Percentiles rank a stretch among this genome's conserved stretches.
These are phyloP conservation scores for Filobasidium floriforme DNA, from an alignment of 768 basidiomycete species.

Conservation along the genomic window DNA sequence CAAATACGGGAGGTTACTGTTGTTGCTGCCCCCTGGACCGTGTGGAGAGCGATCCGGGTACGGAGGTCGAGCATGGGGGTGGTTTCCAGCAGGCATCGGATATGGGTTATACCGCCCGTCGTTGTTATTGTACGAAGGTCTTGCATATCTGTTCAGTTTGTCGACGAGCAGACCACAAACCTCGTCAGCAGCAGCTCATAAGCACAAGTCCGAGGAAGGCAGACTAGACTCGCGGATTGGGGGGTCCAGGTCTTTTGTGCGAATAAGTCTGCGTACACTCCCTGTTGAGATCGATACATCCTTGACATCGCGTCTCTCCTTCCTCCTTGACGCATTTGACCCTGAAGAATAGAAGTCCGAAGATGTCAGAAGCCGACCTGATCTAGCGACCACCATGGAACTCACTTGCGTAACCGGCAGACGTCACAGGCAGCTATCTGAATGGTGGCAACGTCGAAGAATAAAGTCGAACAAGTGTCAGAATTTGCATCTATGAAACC, in stretches of 20 bases:
- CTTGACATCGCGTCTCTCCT: slow-evolving; percentile 10
- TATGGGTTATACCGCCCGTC: slow-evolving; percentile 10
- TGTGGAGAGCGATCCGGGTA: not conserved
- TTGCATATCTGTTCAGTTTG: not conserved
- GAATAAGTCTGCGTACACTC: slow-evolving; percentile 17
- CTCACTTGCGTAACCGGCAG: slow-evolving; percentile 17
- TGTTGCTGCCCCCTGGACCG: too few relatives aligned
- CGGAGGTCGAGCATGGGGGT: not conserved
- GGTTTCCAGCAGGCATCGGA: not conserved
- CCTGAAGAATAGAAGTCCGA: not conserved
- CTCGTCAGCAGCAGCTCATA: not conserved
- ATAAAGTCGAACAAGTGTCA: not conserved
- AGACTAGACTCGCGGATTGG: slow-evolving; percentile 15
- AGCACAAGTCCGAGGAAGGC: not conserved
- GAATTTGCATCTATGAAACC: not conserved
- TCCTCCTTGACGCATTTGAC: slow-evolving; percentile 21
- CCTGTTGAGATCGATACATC: slow-evolving; percentile 14
- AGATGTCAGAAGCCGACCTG: not conserved
- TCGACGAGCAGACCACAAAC: not conserved
- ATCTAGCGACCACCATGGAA: not conserved
- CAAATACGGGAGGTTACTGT: not conserved
- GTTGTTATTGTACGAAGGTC: slow-evolving; percentile 6
- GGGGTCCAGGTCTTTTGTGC: slow-evolving; percentile 17
- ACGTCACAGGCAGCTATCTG: slow-evolving; percentile 20
- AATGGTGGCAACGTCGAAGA: not conserved